Evolutionary conservation across 78 protist species (phyloP).

Genomic region (Speleostelium caveatum): DNA sequence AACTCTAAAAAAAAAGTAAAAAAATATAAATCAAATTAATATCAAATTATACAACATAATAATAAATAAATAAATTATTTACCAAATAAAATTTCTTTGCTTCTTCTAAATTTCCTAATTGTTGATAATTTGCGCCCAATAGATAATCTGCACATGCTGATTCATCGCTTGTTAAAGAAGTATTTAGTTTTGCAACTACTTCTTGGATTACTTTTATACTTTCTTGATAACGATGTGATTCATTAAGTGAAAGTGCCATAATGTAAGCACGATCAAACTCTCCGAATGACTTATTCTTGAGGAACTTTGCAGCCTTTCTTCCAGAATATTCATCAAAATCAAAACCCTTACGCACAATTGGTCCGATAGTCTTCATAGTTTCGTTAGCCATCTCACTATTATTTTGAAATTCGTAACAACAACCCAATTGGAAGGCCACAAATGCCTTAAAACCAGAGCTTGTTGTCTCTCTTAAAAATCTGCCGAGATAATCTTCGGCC

Average conservation of each 20-base stretch:
- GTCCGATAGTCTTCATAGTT: neutral
- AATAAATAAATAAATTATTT: neutral
- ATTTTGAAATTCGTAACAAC: constrained; percentile 55
- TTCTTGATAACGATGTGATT: constrained; percentile 54
- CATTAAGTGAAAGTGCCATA: constrained; percentile 20
- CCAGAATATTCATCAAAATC: constrained; percentile 76
- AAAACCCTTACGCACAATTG: constrained; percentile 51
- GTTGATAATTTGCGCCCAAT: constrained; percentile 54
- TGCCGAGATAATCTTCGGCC: constrained; percentile 33
- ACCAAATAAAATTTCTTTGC: constrained; percentile 49
- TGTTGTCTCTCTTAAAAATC: constrained; percentile 48
- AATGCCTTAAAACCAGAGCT: constrained; percentile 63
- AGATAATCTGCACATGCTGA: constrained; percentile 28
- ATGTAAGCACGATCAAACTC: constrained; percentile 20
- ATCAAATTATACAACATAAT: neutral
- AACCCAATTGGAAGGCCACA: constrained; percentile 49
- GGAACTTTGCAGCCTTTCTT: constrained; percentile 32
- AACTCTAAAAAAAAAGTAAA: neutral
- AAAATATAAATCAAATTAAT: neutral
- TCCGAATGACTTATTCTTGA: constrained; percentile 23
- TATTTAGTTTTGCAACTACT: neutral
- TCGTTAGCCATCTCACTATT: neutral
- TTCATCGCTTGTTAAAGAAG: constrained; percentile 30
- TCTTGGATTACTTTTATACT: neutral
- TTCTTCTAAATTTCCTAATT: constrained; percentile 37